Percentiles rank a stretch among this genome's conserved stretches.
Evolutionary conservation across 129 eudicot species (phyloP).

Genomic region (Oenanthe sinensis): DNA sequence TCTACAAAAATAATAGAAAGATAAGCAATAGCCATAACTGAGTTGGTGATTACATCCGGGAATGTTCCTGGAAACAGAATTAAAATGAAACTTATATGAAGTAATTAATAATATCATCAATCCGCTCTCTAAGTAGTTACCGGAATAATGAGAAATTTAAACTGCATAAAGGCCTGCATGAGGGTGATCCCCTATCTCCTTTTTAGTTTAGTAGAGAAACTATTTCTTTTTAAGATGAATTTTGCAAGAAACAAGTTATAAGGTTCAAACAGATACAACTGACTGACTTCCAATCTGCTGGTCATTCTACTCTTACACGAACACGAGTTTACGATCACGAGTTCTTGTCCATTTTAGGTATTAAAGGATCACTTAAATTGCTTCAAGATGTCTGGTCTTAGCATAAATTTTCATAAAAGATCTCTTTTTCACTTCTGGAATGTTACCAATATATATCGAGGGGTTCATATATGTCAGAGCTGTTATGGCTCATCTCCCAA

Average conservation of each 20-base stretch:
- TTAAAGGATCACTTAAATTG: neutral
- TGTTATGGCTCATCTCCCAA: neutral
- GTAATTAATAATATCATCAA: neutral
- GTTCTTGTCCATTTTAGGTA: neutral
- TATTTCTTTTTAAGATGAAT: no score
- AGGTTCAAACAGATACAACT: neutral
- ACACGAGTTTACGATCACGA: neutral
- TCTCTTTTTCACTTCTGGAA: neutral
- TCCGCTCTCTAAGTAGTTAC: neutral
- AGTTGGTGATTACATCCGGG: neutral
- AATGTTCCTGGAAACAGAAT: neutral
- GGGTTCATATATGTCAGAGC: neutral
- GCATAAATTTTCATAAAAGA: no score
- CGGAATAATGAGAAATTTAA: neutral
- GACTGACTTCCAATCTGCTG: neutral
- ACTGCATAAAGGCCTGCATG: neutral
- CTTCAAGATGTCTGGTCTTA: neutral
- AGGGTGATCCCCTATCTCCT: neutral
- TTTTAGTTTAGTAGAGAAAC: neutral
- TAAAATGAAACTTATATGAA: neutral
- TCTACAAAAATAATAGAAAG: neutral
- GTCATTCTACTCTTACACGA: neutral
- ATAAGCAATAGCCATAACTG: neutral
- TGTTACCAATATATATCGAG: no score
- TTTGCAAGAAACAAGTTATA: neutral